These are phyloP conservation scores for Pinus tabuliformis DNA, from an alignment of 75 land plant genomes.

Conservation along the genomic window DNA sequence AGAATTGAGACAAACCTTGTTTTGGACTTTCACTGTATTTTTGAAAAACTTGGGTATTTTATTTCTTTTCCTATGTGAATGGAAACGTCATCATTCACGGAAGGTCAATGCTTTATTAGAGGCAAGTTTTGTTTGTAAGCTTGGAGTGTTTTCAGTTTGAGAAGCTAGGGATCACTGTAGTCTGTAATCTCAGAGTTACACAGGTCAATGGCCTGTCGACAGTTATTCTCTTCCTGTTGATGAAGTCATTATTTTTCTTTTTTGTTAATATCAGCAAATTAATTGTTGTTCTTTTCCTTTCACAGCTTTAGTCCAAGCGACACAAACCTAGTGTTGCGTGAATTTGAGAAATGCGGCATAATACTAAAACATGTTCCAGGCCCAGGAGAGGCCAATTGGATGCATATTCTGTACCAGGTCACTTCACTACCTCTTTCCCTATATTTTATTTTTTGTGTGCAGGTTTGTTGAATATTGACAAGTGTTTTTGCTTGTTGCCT, in stretches of 20 bases:
- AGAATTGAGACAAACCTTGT: too few species aligned
- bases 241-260: too few species aligned
- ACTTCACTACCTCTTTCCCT: background rate
- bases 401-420: conserved; percentile 96
- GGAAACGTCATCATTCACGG: background rate
- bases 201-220: background rate
- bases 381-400: conserved; percentile 94
- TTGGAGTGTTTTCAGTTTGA: background rate
- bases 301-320: conserved; percentile 83
- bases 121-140: background rate
- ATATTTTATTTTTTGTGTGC: background rate
- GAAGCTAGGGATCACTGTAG: background rate
- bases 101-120: background rate
- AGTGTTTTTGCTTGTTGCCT: background rate
- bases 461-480: background rate
- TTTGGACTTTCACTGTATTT: background rate
- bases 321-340: conserved; percentile 86
- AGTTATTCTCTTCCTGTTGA: background rate
- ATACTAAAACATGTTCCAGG: conserved; percentile 89
- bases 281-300: conserved; percentile 14
- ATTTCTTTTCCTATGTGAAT: background rate
- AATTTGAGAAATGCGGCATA: conserved; percentile 94
- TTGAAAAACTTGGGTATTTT: background rate
- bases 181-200: background rate
- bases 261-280: too few species aligned